Base-by-base conservation (phyloP, 2,329 filamentous ascomycete genomes). In the Ophiostoma tasmaniense region DNA sequence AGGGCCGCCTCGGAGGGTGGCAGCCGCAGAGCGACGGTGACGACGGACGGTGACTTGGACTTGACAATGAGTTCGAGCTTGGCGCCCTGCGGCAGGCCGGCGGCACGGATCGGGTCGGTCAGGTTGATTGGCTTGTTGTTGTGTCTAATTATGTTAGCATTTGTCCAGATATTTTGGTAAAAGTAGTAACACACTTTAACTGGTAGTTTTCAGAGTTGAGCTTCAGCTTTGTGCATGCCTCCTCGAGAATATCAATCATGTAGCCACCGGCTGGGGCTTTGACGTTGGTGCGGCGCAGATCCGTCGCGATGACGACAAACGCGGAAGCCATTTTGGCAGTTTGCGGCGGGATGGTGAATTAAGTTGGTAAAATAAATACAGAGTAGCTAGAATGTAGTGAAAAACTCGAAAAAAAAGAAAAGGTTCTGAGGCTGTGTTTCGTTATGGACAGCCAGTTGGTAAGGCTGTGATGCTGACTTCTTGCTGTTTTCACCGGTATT, bases 31-130 rank as follows among this genome's bases (percentile, higher is more conserved):
- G 92, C 94, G 59, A 99, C 90, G 55, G 90, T 93, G 69, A 99
- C 90, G 65, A 90, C 90, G 1, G 92, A 89, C 0, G 93, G 90
- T 0, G 93, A 95, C 69, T 91, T 91, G 64, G 93, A 95, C 70
- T 90, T 89, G 76, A 92, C 89, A 28, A 97, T 90, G 66, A 99
- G 90, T 76, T 98, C 93, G 70, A 99, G 87, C 76, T 96, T 96
- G 70, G 95, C 94, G 71, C 95, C 95, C 50, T 91, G 86, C 14
- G 85, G 83, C 6, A 99, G 88, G 66, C 93, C 92, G 5, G 93
- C 90, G 35, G 94, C 87, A 65, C 94, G 89, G 77, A 93, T 92
- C 59, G 91, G 90, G 69, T 92, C 85, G 7, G 93, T 94, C 10
- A 99, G 85, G 75, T 97, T 93, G 70, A 99, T 82, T 42, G 87